Evolutionary conservation across 2,329 filamentous ascomycete genomes (phyloP).

Genomic region (Fusarium papillatum): DNA sequence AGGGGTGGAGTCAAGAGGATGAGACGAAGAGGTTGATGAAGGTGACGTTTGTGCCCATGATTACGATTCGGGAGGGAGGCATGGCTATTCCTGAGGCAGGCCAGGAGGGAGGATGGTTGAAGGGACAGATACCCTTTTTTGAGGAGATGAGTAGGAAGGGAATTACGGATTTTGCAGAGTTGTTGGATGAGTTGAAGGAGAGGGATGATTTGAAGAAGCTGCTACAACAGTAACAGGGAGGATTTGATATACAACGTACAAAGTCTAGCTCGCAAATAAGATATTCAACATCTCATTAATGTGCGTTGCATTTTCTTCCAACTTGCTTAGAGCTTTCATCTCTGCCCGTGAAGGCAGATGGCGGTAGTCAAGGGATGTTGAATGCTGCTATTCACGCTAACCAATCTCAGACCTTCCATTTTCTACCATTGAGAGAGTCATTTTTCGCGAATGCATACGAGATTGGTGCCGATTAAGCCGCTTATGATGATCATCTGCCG

Average conservation of each 20-base stretch:
- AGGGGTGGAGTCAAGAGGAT: background rate
- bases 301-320: too few relatives aligned
- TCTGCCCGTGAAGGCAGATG: too few relatives aligned
- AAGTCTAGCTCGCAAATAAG: too few relatives aligned
- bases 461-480: background rate
- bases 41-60: slow-evolving; percentile 32
- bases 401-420: too few relatives aligned
- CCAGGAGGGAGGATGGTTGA: slow-evolving; percentile 28
- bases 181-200: slow-evolving; percentile 6
- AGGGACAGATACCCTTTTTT: slow-evolving; percentile 21
- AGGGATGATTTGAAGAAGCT: slow-evolving; percentile 40
- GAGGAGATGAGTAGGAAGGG: slow-evolving; percentile 28
- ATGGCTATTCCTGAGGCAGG: slow-evolving; percentile 37
- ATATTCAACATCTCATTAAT: too few relatives aligned
- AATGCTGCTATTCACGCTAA: background rate
- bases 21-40: slow-evolving; percentile 21
- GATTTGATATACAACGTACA: background rate
- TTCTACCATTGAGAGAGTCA: background rate
- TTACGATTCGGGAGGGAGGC: slow-evolving; percentile 32
- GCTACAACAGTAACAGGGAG: background rate
- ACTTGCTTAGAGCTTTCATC: too few relatives aligned
- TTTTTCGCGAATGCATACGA: background rate
- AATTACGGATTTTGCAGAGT: slow-evolving; percentile 12
- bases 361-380: too few relatives aligned
- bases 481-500: background rate